These are phyloP conservation scores for Lecanoromycetidae sp. DNA, from an alignment of 2,329 filamentous ascomycete genomes.

Conservation along the genomic window DNA sequence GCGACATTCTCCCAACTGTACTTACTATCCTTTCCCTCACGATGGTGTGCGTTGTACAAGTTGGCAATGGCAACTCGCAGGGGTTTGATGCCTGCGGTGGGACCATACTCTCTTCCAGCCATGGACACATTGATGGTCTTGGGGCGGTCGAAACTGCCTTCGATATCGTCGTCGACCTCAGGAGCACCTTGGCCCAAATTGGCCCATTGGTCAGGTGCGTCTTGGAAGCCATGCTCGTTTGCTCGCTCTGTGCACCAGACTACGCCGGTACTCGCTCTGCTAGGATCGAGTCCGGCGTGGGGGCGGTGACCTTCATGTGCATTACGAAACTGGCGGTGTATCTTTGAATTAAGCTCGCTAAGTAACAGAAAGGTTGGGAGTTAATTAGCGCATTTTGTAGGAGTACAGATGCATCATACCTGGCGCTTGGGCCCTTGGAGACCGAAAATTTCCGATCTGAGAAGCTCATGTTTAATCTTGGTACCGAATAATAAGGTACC, in stretches of 20 bases:
- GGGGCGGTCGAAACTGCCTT: constrained; percentile 76
- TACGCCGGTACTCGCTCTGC: constrained; percentile 79
- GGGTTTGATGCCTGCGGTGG: constrained; percentile 86
- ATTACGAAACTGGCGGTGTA: constrained; percentile 78
- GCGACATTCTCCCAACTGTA: constrained; percentile 98
- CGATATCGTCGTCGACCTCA: constrained; percentile 86
- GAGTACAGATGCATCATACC: constrained; percentile 26
- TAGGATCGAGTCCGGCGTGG: constrained; percentile 81
- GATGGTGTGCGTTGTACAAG: constrained; percentile 87
- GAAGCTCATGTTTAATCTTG: too few species aligned
- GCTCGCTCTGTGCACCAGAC: constrained; percentile 69
- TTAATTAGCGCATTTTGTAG: not conserved
- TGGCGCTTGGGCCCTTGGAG: constrained; percentile 34
- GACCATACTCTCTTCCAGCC: constrained; percentile 76
- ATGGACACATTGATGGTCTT: constrained; percentile 65
- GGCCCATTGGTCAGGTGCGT: constrained; percentile 73
- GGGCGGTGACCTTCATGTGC: constrained; percentile 84
- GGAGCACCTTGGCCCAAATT: constrained; percentile 91
- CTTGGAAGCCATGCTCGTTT: constrained; percentile 69
- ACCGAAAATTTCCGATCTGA: constrained; percentile 34
- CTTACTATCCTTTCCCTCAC: constrained; percentile 72
- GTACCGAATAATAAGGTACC: too few species aligned
- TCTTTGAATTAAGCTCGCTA: constrained; percentile 61
- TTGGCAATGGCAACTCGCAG: constrained; percentile 78
- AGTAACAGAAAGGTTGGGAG: not conserved